Conservation (phyloP, 768 basidiomycete species). For the Leccinum variicolor region DNA sequence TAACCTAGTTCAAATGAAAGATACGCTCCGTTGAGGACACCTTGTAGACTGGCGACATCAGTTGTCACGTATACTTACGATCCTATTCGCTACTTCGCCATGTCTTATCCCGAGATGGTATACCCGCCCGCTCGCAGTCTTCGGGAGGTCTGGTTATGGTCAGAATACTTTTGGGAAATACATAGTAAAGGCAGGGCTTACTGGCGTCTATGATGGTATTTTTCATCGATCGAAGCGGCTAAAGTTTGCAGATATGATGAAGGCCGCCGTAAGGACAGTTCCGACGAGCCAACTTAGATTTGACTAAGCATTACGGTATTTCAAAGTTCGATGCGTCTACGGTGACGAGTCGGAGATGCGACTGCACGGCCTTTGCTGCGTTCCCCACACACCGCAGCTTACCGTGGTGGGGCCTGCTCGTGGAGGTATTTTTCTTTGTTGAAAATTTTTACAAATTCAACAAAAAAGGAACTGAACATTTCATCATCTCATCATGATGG, state of each 20-base stretch:
- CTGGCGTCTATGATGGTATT: constrained; percentile 63
- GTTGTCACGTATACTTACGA: constrained; percentile 41
- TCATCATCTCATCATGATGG: background rate
- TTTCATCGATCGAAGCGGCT: constrained; percentile 48
- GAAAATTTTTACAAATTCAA: background rate
- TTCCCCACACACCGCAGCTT: background rate
- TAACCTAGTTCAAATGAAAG: constrained; percentile 44
- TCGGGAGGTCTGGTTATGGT: constrained; percentile 61
- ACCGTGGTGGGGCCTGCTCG: background rate
- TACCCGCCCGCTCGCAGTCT: constrained; percentile 67
- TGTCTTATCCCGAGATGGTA: constrained; percentile 75
- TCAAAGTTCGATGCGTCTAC: background rate
- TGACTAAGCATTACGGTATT: constrained; percentile 13
- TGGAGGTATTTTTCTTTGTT: background rate
- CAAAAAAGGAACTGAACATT: background rate
- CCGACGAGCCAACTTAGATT: background rate
- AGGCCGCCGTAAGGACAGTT: background rate
- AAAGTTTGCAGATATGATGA: background rate
- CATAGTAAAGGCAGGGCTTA: constrained; percentile 34
- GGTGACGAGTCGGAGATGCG: no score
- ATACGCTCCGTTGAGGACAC: background rate
- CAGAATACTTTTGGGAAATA: background rate
- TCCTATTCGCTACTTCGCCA: constrained; percentile 79
- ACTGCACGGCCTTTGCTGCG: background rate
- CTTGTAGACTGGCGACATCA: background rate